Conservation (phyloP, 1,139 yeast species). For the Spathaspora jeffriesii region DNA sequence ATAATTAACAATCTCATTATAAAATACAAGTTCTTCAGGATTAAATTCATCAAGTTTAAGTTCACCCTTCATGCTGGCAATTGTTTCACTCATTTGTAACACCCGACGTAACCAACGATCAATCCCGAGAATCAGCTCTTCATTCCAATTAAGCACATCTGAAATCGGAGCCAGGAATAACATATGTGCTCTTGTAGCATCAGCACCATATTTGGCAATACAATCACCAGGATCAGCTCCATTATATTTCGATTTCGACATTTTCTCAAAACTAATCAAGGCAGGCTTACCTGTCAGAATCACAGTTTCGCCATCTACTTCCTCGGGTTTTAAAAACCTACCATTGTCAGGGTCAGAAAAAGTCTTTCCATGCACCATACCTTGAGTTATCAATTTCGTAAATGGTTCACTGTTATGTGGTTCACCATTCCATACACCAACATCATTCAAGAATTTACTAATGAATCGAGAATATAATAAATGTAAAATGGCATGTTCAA, state of each 20-base stretch:
- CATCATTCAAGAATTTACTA: slow-evolving; percentile 69
- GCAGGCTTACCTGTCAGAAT: slow-evolving; percentile 54
- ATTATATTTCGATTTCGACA: slow-evolving; percentile 94
- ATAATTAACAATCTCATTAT: slow-evolving; percentile 57
- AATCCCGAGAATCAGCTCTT: slow-evolving; percentile 79
- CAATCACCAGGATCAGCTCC: slow-evolving; percentile 90
- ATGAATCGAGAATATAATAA: slow-evolving; percentile 82
- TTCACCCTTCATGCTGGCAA: slow-evolving; percentile 15
- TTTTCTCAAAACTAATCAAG: slow-evolving; percentile 70
- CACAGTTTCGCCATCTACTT: slow-evolving; percentile 49
- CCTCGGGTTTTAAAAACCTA: slow-evolving; percentile 75
- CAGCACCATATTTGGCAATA: slow-evolving; percentile 84
- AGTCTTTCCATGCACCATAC: slow-evolving; percentile 97
- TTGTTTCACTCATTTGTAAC: slow-evolving; percentile 34
- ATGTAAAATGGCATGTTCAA: slow-evolving; percentile 95
- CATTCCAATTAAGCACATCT: slow-evolving; percentile 89
- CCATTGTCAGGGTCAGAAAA: slow-evolving; percentile 72
- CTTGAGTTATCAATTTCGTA: slow-evolving; percentile 80
- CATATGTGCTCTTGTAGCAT: slow-evolving; percentile 91
- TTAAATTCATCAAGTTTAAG: slow-evolving; percentile 31
- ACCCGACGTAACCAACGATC: slow-evolving; percentile 83
- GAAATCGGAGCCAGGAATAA: slow-evolving; percentile 91
- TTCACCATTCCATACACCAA: slow-evolving; percentile 51
- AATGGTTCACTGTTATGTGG: slow-evolving; percentile 73
- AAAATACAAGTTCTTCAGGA: slow-evolving; percentile 52